Conservation (phyloP, 2,329 filamentous ascomycete species). For the Corniculantispora saksenae region DNA sequence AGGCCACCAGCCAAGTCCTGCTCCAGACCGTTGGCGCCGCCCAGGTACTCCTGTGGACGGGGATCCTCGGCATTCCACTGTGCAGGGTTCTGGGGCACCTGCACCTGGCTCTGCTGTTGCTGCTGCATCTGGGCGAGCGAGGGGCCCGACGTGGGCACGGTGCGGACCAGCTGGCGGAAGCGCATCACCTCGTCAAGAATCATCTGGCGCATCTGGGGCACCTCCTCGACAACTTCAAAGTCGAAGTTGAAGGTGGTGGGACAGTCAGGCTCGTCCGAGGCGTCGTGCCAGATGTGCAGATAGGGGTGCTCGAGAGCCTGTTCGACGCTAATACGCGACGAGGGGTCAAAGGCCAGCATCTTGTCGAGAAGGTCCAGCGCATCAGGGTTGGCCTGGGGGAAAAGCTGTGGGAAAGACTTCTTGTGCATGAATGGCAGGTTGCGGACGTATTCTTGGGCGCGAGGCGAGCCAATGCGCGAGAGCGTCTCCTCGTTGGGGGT, state of each 20-base stretch:
- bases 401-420: constrained; percentile 82
- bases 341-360: constrained; percentile 97
- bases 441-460: constrained; percentile 96
- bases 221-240: constrained; percentile 96
- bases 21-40: constrained; percentile 53
- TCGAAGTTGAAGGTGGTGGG: constrained; percentile 96
- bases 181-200: constrained; percentile 91
- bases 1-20: constrained; percentile 61
- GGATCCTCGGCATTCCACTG: constrained; percentile 64
- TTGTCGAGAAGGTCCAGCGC: constrained; percentile 92
- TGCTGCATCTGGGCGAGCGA: constrained; percentile 39
- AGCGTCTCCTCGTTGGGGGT: constrained; percentile 96
- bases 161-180: constrained; percentile 70
- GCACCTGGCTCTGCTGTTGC: constrained; percentile 46
- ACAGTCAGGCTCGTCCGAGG: constrained; percentile 91
- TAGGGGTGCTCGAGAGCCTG: constrained; percentile 95
- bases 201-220: constrained; percentile 93
- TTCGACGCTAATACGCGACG: constrained; percentile 89
- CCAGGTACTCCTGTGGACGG: constrained; percentile 58
- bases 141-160: constrained; percentile 43
- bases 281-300: constrained; percentile 97
- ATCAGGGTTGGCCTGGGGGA: constrained; percentile 93
- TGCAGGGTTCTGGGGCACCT: constrained; percentile 50
- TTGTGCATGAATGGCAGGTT: constrained; percentile 96
- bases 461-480: constrained; percentile 87